Evolutionary conservation across 768 basidiomycete genomes (phyloP).

Genomic region (Lactarius hatsudake): DNA sequence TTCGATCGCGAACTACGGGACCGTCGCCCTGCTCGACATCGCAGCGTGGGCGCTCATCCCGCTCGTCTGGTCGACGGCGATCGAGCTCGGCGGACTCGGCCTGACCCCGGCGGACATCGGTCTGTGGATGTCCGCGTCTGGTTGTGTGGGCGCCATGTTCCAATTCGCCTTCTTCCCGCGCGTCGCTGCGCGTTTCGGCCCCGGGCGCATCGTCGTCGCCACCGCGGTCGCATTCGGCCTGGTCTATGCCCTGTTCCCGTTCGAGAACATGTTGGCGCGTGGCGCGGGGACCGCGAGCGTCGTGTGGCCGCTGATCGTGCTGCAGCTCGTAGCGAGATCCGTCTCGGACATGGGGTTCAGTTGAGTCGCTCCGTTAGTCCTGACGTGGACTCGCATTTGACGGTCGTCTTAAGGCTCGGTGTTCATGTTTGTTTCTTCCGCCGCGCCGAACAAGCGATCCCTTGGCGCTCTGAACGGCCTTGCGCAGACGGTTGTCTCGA

Average conservation of each 20-base stretch:
- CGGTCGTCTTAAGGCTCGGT: background rate
- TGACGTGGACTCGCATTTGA: background rate
- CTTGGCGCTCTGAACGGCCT: slow-evolving; percentile 38
- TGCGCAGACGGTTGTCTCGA: slow-evolving; percentile 47
- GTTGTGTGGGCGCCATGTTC: background rate
- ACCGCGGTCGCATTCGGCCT: background rate
- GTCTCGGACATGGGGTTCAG: background rate
- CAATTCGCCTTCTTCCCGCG: background rate
- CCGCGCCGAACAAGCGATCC: slow-evolving; percentile 34
- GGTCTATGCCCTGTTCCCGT: slow-evolving; percentile 30
- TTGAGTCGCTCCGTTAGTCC: background rate
- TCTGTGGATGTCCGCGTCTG: background rate
- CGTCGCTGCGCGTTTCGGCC: background rate
- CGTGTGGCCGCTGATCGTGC: background rate
- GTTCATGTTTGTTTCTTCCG: slow-evolving; percentile 36
- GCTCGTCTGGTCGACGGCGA: background rate
- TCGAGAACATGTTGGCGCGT: slow-evolving; percentile 7
- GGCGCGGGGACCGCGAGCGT: no score
- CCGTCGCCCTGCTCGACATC: background rate
- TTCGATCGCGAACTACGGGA: background rate
- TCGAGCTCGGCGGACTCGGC: background rate
- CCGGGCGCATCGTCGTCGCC: background rate
- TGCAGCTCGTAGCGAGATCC: background rate
- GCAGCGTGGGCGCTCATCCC: background rate
- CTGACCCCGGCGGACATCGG: background rate